These are phyloP conservation scores for Yamadazyma mexicana DNA, from an alignment of 1,139 yeast genomes.

Conservation along the genomic window DNA sequence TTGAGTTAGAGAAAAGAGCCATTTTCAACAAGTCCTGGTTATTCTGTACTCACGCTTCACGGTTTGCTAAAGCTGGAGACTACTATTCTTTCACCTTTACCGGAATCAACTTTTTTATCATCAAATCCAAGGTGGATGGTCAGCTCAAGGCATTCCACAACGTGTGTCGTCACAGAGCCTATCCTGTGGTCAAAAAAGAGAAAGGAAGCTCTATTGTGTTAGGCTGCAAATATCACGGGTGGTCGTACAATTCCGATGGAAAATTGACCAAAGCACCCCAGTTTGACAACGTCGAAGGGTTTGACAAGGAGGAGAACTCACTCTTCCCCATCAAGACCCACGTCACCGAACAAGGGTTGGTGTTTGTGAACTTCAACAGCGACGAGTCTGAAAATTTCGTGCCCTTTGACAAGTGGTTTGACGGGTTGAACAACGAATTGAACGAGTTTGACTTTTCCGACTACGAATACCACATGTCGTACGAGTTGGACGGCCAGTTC, in stretches of 20 bases:
- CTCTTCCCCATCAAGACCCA: constrained; percentile 56
- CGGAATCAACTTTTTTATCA: constrained; percentile 56
- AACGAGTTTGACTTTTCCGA: constrained; percentile 58
- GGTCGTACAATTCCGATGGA: constrained; percentile 63
- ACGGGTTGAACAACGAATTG: constrained; percentile 51
- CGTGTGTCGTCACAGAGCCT: constrained; percentile 65
- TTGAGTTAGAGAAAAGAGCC: constrained; percentile 57
- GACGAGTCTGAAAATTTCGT: constrained; percentile 29
- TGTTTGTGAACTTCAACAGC: constrained; percentile 50
- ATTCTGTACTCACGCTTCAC: constrained; percentile 48
- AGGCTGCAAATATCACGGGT: constrained; percentile 66
- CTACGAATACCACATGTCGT: constrained; percentile 66
- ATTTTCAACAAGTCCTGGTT: constrained; percentile 59
- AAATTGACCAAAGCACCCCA: constrained; percentile 60
- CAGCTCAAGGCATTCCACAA: constrained; percentile 60
- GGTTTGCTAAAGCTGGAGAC: constrained; percentile 58
- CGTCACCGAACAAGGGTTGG: constrained; percentile 55
- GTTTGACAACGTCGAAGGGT: constrained; percentile 58
- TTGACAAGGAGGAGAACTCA: constrained; percentile 54
- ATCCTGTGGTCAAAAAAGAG: constrained; percentile 58
- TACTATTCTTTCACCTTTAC: constrained; percentile 50
- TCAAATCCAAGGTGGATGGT: constrained; percentile 50
- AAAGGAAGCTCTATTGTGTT: constrained; percentile 56
- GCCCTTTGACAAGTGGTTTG: constrained; percentile 51
- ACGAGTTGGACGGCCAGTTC: constrained; percentile 60